A percentile compares a stretch with the other conserved stretches of the same genome.
phyloP scores from a whole-genome alignment of 73 alveolate species.

The Paramecium primaurelia region DNA sequence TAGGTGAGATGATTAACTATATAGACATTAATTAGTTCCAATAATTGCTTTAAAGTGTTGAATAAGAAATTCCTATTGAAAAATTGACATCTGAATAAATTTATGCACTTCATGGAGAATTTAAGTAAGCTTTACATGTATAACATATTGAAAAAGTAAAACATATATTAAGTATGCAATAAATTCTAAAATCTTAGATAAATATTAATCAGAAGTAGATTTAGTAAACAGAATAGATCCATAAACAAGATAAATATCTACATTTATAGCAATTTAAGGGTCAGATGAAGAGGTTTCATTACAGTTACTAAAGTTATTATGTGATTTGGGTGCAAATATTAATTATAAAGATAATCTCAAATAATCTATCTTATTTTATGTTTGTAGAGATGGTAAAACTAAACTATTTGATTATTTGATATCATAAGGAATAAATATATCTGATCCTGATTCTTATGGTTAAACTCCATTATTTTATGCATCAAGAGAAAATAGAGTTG shows the following conservation, averaged over 20 bases:
- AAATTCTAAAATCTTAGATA: neutral
- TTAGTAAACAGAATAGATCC: constrained; percentile 54
- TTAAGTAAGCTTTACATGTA: neutral
- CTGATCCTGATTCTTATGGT: constrained; percentile 51
- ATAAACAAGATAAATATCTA: constrained; percentile 42
- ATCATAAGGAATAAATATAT: neutral
- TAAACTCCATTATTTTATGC: constrained; percentile 85
- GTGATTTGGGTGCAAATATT: constrained; percentile 51
- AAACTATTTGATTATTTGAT: constrained; percentile 28
- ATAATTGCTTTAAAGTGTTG: neutral
- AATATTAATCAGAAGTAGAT: constrained; percentile 5
- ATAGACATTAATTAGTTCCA: neutral
- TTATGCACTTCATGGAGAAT: neutral
- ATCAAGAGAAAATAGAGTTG: constrained; percentile 75
- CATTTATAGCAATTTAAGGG: constrained; percentile 40
- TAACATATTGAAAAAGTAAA: neutral
- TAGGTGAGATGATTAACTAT: neutral
- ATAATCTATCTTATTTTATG: constrained; percentile 52
- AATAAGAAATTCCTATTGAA: neutral
- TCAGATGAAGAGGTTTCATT: constrained; percentile 31
- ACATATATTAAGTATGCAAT: neutral
- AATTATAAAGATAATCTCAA: constrained; percentile 43
- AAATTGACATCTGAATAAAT: neutral
- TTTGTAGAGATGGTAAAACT: constrained; percentile 47
- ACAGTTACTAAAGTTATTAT: neutral